Percentiles rank a stretch among this genome's conserved stretches.
phyloP scores from a whole-genome alignment of 2,329 filamentous ascomycete species.

The Ophidiomyces ophidiicola region DNA sequence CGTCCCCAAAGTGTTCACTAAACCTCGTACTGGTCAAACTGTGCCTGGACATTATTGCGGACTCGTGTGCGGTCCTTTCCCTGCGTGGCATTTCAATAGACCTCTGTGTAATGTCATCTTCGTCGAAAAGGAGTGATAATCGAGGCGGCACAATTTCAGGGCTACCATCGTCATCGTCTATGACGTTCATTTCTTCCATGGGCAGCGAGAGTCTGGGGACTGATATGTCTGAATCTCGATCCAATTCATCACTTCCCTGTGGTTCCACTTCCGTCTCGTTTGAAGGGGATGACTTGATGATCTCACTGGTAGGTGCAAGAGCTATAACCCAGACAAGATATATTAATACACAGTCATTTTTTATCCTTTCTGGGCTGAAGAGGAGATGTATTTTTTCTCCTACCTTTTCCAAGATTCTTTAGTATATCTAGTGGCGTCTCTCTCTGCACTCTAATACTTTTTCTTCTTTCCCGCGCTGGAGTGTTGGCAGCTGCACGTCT shows the following conservation, averaged over 20 bases:
- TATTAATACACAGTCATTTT: background rate
- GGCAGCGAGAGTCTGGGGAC: constrained; percentile 35
- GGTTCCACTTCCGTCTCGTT: constrained; percentile 20
- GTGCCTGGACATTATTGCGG: constrained; percentile 31
- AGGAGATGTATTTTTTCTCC: background rate
- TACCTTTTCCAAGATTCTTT: constrained; percentile 42
- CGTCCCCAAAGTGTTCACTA: constrained; percentile 42
- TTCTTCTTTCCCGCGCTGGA: constrained; percentile 38
- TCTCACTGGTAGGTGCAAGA: constrained; percentile 39
- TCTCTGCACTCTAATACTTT: constrained; percentile 39
- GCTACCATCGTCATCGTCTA: constrained; percentile 32
- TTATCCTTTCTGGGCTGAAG: background rate
- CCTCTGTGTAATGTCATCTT: constrained; percentile 32
- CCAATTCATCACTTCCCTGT: constrained; percentile 35
- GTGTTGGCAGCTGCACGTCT: constrained; percentile 41
- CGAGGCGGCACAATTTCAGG: constrained; percentile 28
- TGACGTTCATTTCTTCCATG: constrained; percentile 31
- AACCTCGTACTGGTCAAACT: constrained; percentile 33
- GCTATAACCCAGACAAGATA: constrained; percentile 22
- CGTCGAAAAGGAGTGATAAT: constrained; percentile 36
- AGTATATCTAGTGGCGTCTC: constrained; percentile 46
- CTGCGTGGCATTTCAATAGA: constrained; percentile 35
- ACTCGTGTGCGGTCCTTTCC: constrained; percentile 29
- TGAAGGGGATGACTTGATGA: constrained; percentile 38
- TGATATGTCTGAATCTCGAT: constrained; percentile 36